Evolutionary conservation across 2,329 filamentous ascomycete genomes (phyloP).

Genomic region (Diaporthe vaccinii): DNA sequence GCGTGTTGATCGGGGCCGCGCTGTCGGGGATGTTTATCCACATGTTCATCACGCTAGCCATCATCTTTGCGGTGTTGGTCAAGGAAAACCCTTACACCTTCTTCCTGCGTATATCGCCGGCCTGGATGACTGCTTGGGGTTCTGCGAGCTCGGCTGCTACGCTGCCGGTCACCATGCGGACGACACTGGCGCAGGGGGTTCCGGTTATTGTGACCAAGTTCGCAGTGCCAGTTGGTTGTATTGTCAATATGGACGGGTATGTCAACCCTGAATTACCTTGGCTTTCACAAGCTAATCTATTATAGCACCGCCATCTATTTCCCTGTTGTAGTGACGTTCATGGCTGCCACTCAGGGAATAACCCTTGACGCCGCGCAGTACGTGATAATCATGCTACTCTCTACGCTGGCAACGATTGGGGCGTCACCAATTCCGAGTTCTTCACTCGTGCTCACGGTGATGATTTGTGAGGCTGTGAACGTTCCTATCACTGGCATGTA

Average conservation of each 20-base stretch:
- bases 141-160: slow-evolving; percentile 67
- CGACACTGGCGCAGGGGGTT: slow-evolving; percentile 54
- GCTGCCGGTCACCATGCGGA: slow-evolving; percentile 62
- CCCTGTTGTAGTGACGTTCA: slow-evolving; percentile 65
- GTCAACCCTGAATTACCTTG: slow-evolving; percentile 33
- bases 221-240: slow-evolving; percentile 59
- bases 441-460: slow-evolving; percentile 64
- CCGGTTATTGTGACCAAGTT: slow-evolving; percentile 62
- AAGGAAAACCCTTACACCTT: slow-evolving; percentile 61
- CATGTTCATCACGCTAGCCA: slow-evolving; percentile 60
- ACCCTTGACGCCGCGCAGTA: slow-evolving; percentile 59
- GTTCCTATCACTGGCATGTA: slow-evolving; percentile 64
- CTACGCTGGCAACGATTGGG: slow-evolving; percentile 65
- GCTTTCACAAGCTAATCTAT: slow-evolving; percentile 39
- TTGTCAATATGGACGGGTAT: slow-evolving; percentile 65
- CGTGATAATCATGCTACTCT: slow-evolving; percentile 62
- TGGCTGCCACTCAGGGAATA: slow-evolving; percentile 64
- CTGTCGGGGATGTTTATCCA: slow-evolving; percentile 62
- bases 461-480: slow-evolving; percentile 61
- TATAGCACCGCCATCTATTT: slow-evolving; percentile 67
- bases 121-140: slow-evolving; percentile 69
- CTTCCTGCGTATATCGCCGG: slow-evolving; percentile 63
- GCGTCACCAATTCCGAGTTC: slow-evolving; percentile 67
- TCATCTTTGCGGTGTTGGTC: slow-evolving; percentile 56
- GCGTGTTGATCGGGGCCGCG: slow-evolving; percentile 62